These are phyloP conservation scores for Puccinia coronata DNA, from an alignment of 1,284 basidiomycete genomes.

Conservation along the genomic window DNA sequence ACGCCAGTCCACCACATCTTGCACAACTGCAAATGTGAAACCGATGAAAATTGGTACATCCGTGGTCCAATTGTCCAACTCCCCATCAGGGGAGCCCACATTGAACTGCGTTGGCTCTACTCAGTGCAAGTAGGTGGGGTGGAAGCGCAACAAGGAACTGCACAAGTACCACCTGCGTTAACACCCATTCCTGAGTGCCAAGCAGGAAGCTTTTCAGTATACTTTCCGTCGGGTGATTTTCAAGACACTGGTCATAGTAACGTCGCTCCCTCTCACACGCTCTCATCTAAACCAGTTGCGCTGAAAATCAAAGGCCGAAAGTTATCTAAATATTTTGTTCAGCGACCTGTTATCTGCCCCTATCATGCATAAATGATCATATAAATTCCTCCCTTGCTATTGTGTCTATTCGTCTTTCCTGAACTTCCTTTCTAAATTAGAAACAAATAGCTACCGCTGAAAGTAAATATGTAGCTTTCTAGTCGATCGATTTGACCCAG, in stretches of 20 bases:
- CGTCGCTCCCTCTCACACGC: not conserved
- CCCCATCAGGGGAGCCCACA: not conserved
- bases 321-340: constrained; percentile 9
- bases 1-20: not conserved
- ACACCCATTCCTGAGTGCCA: not conserved
- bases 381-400: not conserved
- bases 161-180: not conserved
- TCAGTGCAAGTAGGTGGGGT: not conserved
- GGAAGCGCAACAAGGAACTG: not conserved
- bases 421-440: no score
- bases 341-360: not conserved
- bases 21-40: not conserved
- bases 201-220: not conserved
- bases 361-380: not conserved
- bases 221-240: not conserved
- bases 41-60: not conserved
- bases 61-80: not conserved
- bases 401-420: not conserved
- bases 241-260: not conserved
- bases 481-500: no score
- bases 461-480: no score
- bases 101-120: not conserved
- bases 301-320: constrained; percentile 12
- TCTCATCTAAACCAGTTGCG: not conserved
- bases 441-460: no score